These are phyloP conservation scores for Aquilaria yunnanensis DNA, from an alignment of 345 rosid genomes.

Conservation along the genomic window DNA sequence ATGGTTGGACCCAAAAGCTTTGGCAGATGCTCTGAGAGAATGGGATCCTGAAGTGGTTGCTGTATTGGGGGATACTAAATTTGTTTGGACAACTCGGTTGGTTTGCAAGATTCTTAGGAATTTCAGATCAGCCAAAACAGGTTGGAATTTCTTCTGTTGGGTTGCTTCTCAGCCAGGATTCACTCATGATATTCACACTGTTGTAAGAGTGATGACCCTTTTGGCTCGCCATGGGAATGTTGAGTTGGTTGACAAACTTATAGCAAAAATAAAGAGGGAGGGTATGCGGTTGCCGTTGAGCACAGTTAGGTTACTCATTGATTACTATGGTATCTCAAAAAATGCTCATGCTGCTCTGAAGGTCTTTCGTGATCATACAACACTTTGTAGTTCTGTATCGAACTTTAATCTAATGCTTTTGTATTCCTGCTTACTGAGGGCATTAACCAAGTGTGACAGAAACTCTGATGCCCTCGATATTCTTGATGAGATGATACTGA, in stretches of 20 bases:
- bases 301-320: slow-evolving; percentile 68
- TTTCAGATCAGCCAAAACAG: slow-evolving; percentile 58
- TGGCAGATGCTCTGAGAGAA: slow-evolving; percentile 58
- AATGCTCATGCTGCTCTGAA: slow-evolving; percentile 79
- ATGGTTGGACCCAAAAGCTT: slow-evolving; percentile 85
- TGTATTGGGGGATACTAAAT: slow-evolving; percentile 53
- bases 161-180: slow-evolving; percentile 81
- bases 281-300: slow-evolving; percentile 72
- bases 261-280: slow-evolving; percentile 53
- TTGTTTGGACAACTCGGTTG: slow-evolving; percentile 81
- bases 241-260: slow-evolving; percentile 62
- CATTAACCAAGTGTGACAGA: slow-evolving; percentile 72
- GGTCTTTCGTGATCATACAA: slow-evolving; percentile 53
- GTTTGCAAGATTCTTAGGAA: slow-evolving; percentile 81
- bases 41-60: slow-evolving; percentile 66
- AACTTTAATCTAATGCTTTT: slow-evolving; percentile 58
- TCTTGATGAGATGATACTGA: slow-evolving; percentile 69
- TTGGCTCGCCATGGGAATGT: slow-evolving; percentile 64
- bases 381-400: slow-evolving; percentile 48
- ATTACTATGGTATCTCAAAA: slow-evolving; percentile 79
- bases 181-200: slow-evolving; percentile 68
- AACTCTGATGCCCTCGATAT: slow-evolving; percentile 51
- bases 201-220: slow-evolving; percentile 72
- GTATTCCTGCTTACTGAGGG: slow-evolving; percentile 70
- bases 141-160: slow-evolving; percentile 95